Evolutionary conservation across 2,329 filamentous ascomycete genomes (phyloP).

Genomic region (Davidsoniella eucalypti): DNA sequence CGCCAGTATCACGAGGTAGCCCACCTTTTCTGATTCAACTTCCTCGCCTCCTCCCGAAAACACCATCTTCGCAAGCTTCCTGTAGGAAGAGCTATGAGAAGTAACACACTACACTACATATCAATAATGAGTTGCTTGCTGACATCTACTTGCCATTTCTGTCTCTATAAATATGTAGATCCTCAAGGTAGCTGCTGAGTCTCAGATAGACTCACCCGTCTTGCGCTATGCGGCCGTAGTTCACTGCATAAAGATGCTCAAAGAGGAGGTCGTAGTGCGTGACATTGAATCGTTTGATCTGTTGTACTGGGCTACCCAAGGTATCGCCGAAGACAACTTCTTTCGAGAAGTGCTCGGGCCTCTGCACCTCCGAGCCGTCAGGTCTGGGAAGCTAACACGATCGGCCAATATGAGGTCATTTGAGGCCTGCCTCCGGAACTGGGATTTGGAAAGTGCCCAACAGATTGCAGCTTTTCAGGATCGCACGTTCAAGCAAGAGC

Average conservation of each 20-base stretch:
- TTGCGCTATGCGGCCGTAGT: constrained; percentile 6
- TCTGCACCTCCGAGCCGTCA: constrained; percentile 25
- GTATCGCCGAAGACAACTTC: constrained; percentile 23
- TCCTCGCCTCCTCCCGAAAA: too few species aligned
- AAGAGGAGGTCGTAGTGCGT: constrained; percentile 28
- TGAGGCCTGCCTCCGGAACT: constrained; percentile 35
- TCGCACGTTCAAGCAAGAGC: constrained; percentile 31
- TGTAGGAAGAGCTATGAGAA: too few species aligned
- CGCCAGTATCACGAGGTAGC: constrained; percentile 40
- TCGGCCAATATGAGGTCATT: constrained; percentile 32
- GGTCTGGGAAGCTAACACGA: constrained; percentile 35
- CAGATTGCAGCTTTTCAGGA: constrained; percentile 39
- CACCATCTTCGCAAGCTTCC: neutral
- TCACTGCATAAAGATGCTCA: constrained; percentile 17
- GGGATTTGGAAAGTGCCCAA: constrained; percentile 23
- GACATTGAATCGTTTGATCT: constrained; percentile 37
- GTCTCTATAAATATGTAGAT: constrained; percentile 4
- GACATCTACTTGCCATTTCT: neutral
- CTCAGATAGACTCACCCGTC: constrained; percentile 3
- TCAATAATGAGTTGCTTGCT: neutral
- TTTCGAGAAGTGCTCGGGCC: constrained; percentile 33
- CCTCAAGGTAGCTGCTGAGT: constrained; percentile 4
- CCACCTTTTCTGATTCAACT: too few species aligned
- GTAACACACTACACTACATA: neutral
- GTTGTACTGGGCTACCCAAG: constrained; percentile 35